Conservation (phyloP, 805 yeast genomes). For the Candida nonsorbophila region DNA sequence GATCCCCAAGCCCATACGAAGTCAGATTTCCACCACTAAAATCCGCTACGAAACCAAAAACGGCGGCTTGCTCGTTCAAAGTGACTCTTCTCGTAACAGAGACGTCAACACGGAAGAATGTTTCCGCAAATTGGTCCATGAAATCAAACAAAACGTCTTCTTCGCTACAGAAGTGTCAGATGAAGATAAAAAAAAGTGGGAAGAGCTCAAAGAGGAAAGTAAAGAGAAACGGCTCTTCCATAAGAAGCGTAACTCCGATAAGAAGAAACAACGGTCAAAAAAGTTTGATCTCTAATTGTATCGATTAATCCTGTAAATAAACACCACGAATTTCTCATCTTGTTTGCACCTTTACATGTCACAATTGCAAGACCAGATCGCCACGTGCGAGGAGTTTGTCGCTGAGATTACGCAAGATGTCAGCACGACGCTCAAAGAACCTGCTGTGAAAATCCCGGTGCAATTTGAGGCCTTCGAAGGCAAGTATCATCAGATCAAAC, state of each 20-base stretch:
- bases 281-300: slow-evolving; percentile 22
- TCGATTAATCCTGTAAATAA: too few relatives aligned
- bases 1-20: slow-evolving; percentile 52
- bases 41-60: slow-evolving; percentile 52
- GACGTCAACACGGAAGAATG: slow-evolving; percentile 55
- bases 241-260: slow-evolving; percentile 34
- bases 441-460: too few relatives aligned
- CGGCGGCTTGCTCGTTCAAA: slow-evolving; percentile 54
- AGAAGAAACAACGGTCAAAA: slow-evolving; percentile 30
- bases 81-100: slow-evolving; percentile 56
- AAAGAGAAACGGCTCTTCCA: slow-evolving; percentile 27
- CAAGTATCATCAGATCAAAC: too few relatives aligned
- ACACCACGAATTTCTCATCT: too few relatives aligned
- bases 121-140: slow-evolving; percentile 50
- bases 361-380: too few relatives aligned
- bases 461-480: too few relatives aligned
- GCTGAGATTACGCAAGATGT: too few relatives aligned
- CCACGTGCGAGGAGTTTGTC: too few relatives aligned
- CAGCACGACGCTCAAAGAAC: too few relatives aligned
- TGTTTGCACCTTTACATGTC: too few relatives aligned
- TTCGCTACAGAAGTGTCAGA: slow-evolving; percentile 45
- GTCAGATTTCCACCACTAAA: slow-evolving; percentile 31
- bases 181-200: slow-evolving; percentile 51
- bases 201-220: slow-evolving; percentile 21
- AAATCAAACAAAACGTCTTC: slow-evolving; percentile 41